Conservation (phyloP, 2,329 filamentous ascomycete genomes). For the Calonectria naviculata region DNA sequence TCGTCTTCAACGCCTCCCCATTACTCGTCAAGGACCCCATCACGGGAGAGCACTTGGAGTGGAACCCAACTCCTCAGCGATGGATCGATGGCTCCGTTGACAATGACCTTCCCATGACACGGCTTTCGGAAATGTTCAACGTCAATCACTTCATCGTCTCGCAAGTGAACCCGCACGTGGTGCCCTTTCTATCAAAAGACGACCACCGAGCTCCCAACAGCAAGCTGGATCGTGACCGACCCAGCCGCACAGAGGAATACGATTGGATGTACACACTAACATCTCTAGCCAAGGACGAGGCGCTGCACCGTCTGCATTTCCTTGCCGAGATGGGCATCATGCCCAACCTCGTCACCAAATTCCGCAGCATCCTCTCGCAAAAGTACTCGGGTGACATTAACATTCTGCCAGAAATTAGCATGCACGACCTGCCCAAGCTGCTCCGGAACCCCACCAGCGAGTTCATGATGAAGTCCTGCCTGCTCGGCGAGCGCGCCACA, state of each 20-base stretch:
- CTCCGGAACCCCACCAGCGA: conserved; percentile 86
- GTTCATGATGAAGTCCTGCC: conserved; percentile 85
- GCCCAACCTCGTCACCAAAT: conserved; percentile 82
- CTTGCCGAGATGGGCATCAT: conserved; percentile 84
- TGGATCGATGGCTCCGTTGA: conserved; percentile 98
- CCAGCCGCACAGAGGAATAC: conserved; percentile 49
- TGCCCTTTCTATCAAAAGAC: conserved; percentile 85
- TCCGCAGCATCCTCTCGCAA: conserved; percentile 84
- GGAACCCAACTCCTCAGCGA: conserved; percentile 86
- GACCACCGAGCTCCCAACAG: conserved; percentile 63
- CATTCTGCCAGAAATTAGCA: conserved; percentile 83
- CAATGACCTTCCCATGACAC: conserved; percentile 91
- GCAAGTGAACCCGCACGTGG: conserved; percentile 94
- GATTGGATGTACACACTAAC: conserved; percentile 76
- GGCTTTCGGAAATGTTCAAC: conserved; percentile 94
- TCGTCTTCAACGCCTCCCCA: conserved; percentile 83
- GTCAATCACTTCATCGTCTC: conserved; percentile 99
- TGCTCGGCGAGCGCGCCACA: conserved; percentile 85
- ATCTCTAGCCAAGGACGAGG: conserved; percentile 81
- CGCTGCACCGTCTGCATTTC: conserved; percentile 82
- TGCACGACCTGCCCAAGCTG: conserved; percentile 79
- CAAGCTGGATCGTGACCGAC: conserved; percentile 40
- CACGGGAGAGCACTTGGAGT: conserved; percentile 81
- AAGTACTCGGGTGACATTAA: conserved; percentile 97
- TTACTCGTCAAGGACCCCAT: conserved; percentile 86